These are phyloP conservation scores for Termitomyces sp. DNA, from an alignment of 768 basidiomycete species.

Conservation along the genomic window DNA sequence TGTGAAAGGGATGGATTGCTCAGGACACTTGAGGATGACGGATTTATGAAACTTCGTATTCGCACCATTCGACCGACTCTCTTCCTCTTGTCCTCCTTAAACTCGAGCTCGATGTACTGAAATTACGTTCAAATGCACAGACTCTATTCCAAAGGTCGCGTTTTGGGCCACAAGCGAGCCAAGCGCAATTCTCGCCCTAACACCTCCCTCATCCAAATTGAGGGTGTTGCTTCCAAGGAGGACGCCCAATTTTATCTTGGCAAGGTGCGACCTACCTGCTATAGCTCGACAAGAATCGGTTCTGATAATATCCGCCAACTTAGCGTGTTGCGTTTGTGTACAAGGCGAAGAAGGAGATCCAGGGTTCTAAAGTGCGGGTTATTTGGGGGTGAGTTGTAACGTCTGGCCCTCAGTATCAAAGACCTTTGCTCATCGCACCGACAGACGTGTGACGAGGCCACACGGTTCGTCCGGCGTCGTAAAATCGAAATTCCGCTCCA, in stretches of 20 bases:
- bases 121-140: conserved; percentile 33
- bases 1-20: conserved; percentile 41
- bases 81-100: neutral
- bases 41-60: conserved; percentile 1
- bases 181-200: conserved; percentile 96
- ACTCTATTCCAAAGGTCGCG: conserved; percentile 94
- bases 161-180: conserved; percentile 97
- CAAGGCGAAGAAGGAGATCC: conserved; percentile 91
- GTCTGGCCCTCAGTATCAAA: neutral
- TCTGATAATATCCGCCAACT: neutral
- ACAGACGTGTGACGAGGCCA: conserved; percentile 84
- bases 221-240: conserved; percentile 90
- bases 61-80: neutral
- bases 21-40: conserved; percentile 16
- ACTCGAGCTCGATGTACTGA: conserved; percentile 9
- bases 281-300: neutral
- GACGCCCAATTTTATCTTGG: conserved; percentile 98
- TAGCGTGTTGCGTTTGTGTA: conserved; percentile 98
- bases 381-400: conserved; percentile 84
- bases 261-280: conserved; percentile 59
- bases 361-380: conserved; percentile 92
- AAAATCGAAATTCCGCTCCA: conserved; percentile 92
- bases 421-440: neutral
- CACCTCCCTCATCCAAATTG: conserved; percentile 95
- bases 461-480: conserved; percentile 95